These are phyloP conservation scores for Periconia sp. DNA, from an alignment of 2,329 filamentous ascomycete species.

Conservation along the genomic window DNA sequence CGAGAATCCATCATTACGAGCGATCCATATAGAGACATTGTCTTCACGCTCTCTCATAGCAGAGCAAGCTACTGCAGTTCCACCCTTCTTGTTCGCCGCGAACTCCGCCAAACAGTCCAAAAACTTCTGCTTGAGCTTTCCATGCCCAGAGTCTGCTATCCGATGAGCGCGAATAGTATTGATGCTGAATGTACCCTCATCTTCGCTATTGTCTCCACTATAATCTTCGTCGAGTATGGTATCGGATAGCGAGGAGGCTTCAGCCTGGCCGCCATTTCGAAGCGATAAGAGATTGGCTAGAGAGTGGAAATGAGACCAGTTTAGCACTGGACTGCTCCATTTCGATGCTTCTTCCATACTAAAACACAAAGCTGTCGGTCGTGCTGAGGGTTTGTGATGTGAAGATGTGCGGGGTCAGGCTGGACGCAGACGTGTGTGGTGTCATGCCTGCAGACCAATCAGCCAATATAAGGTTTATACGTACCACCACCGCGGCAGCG, in stretches of 20 bases:
- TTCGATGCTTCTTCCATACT: conserved; percentile 20
- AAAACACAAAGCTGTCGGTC: background rate
- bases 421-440: too few relatives aligned
- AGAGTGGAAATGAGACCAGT: conserved; percentile 21
- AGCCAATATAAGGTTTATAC: too few relatives aligned
- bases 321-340: conserved; percentile 20
- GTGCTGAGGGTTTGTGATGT: too few relatives aligned
- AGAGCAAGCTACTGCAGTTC: conserved; percentile 21
- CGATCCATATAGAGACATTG: conserved; percentile 21
- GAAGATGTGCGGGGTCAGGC: too few relatives aligned
- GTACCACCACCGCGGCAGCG: too few relatives aligned
- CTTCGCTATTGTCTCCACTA: conserved; percentile 3
- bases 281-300: conserved; percentile 26
- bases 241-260: conserved; percentile 16
- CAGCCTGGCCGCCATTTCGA: conserved; percentile 26
- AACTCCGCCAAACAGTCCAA: conserved; percentile 26
- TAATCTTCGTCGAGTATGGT: conserved; percentile 17
- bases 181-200: conserved; percentile 14
- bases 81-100: conserved; percentile 23
- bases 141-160: conserved; percentile 22
- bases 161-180: conserved; percentile 19
- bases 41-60: conserved; percentile 25
- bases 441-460: too few relatives aligned
- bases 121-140: conserved; percentile 22
- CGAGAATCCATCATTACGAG: conserved; percentile 24